Base-by-base conservation (phyloP, 2,329 filamentous ascomycete genomes). In the Bisporella sp. region DNA sequence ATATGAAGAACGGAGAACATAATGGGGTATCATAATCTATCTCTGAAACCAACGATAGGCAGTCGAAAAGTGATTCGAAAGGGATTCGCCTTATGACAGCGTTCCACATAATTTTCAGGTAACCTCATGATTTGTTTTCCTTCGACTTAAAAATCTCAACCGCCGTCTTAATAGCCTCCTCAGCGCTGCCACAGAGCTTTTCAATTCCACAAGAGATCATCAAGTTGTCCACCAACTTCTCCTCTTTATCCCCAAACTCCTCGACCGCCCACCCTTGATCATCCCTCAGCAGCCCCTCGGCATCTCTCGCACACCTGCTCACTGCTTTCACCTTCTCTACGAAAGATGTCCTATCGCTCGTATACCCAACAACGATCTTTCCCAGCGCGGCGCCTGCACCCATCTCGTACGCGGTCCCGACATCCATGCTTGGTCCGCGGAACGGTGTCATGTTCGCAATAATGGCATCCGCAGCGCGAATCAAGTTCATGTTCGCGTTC, bases 191-290 rank as follows among this genome's bases (percentile, higher is more conserved):
- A 47, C 55, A 59, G n/a, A 59, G 31, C 31, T 41, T 51, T 32
- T 58, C 53, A 31, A 57, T 42, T 6, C 56, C 57, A 51, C 57
- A 58, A 29, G 49, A 40, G 37, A 61, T 53, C 59, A 61, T 61
- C 45, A 61, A 45, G 46, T 61, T 61, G 49, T 66, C 68, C 44
- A 51, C 52, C 45, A 42, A 68, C 2, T 55, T 69, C 9, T 70
- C 69, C 53, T 71, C 68, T 12, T 68, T 66, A 5, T 69, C 71
- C 54, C 73, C 71, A 9, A 77, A 66, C 48, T 71, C 69, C 51
- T 73, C 70, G 4, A 76, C 71, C n/a, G 52, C 47, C 57, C 56
- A 55, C 7, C 55, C 55, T 3, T 39, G 40, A 35, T 53, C 53
- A 48, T 59, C 59, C 32, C 57, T 57, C 33, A 59, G 43, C 43